Percentiles rank a stretch among this genome's conserved stretches.
Conservation (phyloP, 352 stramenopile species). For the Globisporangium megalacanthum region DNA sequence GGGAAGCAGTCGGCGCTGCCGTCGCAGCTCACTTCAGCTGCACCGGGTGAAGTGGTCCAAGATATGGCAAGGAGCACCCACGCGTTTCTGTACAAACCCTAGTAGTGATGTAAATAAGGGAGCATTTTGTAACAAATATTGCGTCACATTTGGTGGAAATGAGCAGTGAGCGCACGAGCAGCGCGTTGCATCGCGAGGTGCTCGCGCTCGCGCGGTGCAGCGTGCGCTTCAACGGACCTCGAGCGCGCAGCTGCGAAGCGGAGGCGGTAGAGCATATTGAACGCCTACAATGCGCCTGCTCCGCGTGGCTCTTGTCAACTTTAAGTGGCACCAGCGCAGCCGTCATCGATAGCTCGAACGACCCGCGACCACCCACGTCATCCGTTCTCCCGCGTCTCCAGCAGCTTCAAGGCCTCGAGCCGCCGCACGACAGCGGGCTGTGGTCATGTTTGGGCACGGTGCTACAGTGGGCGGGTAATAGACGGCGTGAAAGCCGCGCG, state of each 20-base stretch:
- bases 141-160: not conserved
- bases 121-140: no score
- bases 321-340: not conserved
- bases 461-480: not conserved
- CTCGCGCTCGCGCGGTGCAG: not conserved
- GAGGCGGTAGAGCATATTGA: not conserved
- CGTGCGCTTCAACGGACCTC: not conserved
- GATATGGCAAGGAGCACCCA: not conserved
- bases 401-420: not conserved
- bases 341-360: not conserved
- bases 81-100: no score
- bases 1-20: conserved; percentile 33
- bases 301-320: not conserved
- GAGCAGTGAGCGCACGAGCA: not conserved
- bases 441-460: conserved; percentile 1
- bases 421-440: not conserved
- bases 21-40: not conserved
- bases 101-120: no score
- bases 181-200: not conserved
- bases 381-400: not conserved
- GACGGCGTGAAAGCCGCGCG: not conserved
- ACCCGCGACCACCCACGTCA: no score
- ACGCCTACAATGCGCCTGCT: not conserved
- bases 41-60: not conserved
- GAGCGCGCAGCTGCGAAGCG: not conserved